Conservation (phyloP, 108 stramenopile species). For the Pseudonitzschia delicatissima region DNA sequence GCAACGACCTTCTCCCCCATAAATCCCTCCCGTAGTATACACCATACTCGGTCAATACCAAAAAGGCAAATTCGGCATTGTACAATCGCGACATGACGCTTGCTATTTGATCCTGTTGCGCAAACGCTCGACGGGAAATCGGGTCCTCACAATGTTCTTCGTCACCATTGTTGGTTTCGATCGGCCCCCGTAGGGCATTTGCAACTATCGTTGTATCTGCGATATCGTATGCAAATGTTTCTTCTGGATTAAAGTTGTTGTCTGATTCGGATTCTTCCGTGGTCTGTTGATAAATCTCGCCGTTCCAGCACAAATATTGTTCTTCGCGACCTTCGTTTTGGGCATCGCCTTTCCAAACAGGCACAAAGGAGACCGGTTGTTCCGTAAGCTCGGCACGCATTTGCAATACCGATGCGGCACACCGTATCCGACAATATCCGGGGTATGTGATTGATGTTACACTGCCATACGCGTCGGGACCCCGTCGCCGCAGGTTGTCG, state of each 20-base stretch:
- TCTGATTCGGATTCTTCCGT: background rate
- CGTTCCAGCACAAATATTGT: constrained; percentile 76
- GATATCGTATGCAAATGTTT: constrained; percentile 2
- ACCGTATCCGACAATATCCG: background rate
- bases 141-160: background rate
- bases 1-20: constrained; percentile 68
- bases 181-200: constrained; percentile 8
- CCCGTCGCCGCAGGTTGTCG: constrained; percentile 26
- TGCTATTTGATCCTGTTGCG: constrained; percentile 4
- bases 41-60: constrained; percentile 17
- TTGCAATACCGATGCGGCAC: constrained; percentile 66
- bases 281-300: constrained; percentile 63
- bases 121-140: background rate
- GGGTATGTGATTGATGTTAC: background rate
- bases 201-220: constrained; percentile 33
- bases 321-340: background rate
- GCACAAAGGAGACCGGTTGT: constrained; percentile 50
- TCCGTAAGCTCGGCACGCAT: constrained; percentile 42
- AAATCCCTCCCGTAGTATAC: constrained; percentile 67
- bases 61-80: constrained; percentile 54
- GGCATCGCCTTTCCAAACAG: background rate
- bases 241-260: background rate
- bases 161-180: background rate
- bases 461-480: constrained; percentile 21
- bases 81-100: constrained; percentile 16